Evolutionary conservation across 805 yeast species (phyloP).

Genomic region (Saccharomyces paradoxus): DNA sequence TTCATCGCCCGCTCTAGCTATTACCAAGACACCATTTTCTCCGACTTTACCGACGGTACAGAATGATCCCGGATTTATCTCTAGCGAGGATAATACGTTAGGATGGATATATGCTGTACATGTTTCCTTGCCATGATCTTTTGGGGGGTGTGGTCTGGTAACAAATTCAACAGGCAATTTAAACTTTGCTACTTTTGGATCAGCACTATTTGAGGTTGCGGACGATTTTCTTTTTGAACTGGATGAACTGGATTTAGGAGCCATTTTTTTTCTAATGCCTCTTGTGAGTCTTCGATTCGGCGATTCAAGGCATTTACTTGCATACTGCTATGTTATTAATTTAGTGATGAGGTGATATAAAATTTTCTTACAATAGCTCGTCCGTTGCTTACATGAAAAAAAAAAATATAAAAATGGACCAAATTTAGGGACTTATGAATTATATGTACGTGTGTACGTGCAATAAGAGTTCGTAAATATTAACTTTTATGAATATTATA

Average conservation of each 20-base stretch:
- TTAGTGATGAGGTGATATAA: slow-evolving; percentile 7
- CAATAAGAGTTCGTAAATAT: neutral
- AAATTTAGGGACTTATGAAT: neutral
- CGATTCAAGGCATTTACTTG: neutral
- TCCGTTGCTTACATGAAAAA: neutral
- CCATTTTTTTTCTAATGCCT: slow-evolving; percentile 16
- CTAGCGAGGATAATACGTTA: slow-evolving; percentile 40
- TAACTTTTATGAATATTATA: neutral
- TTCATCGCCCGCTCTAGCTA: slow-evolving; percentile 34
- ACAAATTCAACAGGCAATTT: slow-evolving; percentile 35
- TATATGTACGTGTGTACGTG: neutral
- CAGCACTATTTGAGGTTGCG: slow-evolving; percentile 10
- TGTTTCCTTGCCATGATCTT: slow-evolving; percentile 24
- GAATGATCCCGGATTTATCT: slow-evolving; percentile 38
- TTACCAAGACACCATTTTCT: slow-evolving; percentile 39
- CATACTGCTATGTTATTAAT: neutral
- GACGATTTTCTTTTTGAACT: slow-evolving; percentile 26
- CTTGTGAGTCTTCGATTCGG: neutral
- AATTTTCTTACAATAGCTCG: neutral
- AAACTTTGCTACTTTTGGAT: slow-evolving; percentile 21
- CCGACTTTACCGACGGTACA: slow-evolving; percentile 41
- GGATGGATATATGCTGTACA: slow-evolving; percentile 37
- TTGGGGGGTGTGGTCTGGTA: slow-evolving; percentile 31
- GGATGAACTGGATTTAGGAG: slow-evolving; percentile 23
- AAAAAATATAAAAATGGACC: neutral